A percentile compares a stretch with the other conserved stretches of the same genome.
phyloP scores from a whole-genome alignment of 192 early-diverging fungal genomes.

The Podila horticola region DNA sequence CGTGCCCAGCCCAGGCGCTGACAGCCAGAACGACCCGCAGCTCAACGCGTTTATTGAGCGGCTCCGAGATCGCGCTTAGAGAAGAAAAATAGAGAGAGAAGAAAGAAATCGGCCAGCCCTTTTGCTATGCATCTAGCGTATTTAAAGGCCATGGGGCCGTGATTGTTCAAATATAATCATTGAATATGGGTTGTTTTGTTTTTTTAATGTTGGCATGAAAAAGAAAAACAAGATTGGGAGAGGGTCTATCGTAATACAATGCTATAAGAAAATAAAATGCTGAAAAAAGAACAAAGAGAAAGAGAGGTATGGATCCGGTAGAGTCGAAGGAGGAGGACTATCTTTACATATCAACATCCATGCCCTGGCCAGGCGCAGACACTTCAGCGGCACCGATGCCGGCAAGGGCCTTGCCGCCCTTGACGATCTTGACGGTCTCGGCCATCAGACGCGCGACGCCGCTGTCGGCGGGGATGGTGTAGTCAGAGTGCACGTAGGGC shows the following conservation, averaged over 20 bases:
- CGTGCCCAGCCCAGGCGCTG: too few species aligned
- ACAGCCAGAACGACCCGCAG: too few species aligned
- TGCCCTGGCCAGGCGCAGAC: constrained; percentile 38
- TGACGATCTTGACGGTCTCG: constrained; percentile 36
- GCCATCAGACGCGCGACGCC: constrained; percentile 51
- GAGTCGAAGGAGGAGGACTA: neutral
- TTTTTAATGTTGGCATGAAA: too few species aligned
- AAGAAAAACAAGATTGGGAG: too few species aligned
- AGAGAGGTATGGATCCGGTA: constrained; percentile 1
- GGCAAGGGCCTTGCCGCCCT: constrained; percentile 42
- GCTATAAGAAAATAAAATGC: neutral
- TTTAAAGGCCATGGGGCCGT: too few species aligned
- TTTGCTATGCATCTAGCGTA: too few species aligned
- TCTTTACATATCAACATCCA: constrained; percentile 51
- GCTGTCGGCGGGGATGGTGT: constrained; percentile 58
- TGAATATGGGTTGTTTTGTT: too few species aligned
- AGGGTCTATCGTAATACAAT: constrained; percentile 3
- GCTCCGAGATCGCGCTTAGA: too few species aligned
- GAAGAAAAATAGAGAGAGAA: too few species aligned
- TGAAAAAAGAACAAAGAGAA: neutral
- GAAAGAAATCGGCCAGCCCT: too few species aligned
- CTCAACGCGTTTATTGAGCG: too few species aligned
- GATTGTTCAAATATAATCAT: too few species aligned
- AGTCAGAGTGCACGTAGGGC: constrained; percentile 83
- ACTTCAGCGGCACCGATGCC: constrained; percentile 42